Conservation (phyloP, 2,329 filamentous ascomycete species). For the Helicocarpus griseus region DNA sequence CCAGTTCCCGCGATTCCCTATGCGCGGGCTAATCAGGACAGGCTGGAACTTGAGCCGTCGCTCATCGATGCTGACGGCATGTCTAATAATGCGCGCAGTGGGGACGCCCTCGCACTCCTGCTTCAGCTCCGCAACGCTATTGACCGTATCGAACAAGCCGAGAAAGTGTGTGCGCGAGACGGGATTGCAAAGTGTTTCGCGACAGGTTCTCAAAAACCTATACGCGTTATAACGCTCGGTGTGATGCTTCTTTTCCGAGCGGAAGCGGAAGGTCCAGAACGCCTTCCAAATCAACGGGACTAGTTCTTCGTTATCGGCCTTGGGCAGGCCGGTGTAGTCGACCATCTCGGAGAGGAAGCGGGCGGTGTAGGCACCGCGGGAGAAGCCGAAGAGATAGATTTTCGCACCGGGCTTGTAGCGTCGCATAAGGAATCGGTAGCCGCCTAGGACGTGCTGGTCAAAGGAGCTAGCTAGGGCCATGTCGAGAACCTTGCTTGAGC, state of each 20-base stretch:
- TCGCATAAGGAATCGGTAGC: constrained; percentile 45
- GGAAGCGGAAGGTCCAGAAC: constrained; percentile 17
- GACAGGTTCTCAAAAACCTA: constrained; percentile 32
- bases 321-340: constrained; percentile 38
- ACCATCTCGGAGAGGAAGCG: constrained; percentile 44
- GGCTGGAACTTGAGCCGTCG: constrained; percentile 46
- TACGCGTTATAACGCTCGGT: constrained; percentile 3
- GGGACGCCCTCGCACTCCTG: constrained; percentile 40
- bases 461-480: constrained; percentile 23
- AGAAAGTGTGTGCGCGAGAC: constrained; percentile 42
- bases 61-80: constrained; percentile 45
- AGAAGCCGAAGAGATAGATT: constrained; percentile 47
- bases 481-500: not conserved
- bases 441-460: constrained; percentile 42
- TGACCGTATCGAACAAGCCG: constrained; percentile 46
- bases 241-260: constrained; percentile 16
- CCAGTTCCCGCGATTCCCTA: constrained; percentile 14
- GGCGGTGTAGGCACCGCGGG: constrained; percentile 43
- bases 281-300: constrained; percentile 16
- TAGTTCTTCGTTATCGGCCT: constrained; percentile 44
- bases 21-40: constrained; percentile 31
- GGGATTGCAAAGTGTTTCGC: constrained; percentile 37
- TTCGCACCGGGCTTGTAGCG: constrained; percentile 40
- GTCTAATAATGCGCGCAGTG: constrained; percentile 37
- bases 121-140: constrained; percentile 31